Conservation (phyloP, 2,329 filamentous ascomycete genomes). For the Colletotrichum liriopes region DNA sequence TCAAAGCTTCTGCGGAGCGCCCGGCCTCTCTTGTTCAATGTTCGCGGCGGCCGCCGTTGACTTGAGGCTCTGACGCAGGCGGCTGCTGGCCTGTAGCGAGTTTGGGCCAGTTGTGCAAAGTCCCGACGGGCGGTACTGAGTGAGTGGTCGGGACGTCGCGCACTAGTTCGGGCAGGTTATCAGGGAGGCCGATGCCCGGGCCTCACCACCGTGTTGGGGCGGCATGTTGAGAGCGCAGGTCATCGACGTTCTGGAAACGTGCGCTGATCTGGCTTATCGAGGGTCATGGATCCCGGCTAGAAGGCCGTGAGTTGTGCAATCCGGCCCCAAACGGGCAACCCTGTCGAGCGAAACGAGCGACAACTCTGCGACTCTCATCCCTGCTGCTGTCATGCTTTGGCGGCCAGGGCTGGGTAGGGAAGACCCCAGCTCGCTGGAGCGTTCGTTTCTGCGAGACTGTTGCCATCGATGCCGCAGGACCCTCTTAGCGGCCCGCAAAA, state of each 20-base stretch:
- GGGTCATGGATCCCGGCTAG: conserved; percentile 13
- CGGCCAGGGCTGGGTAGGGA: conserved; percentile 6
- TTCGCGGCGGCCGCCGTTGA: conserved; percentile 18
- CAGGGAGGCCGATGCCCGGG: conserved; percentile 19
- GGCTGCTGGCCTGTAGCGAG: not conserved
- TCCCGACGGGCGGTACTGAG: not conserved
- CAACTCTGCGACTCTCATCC: conserved; percentile 25
- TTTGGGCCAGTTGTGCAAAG: conserved; percentile 1
- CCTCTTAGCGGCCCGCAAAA: conserved; percentile 16
- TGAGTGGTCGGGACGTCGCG: not conserved
- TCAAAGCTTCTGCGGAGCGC: conserved; percentile 18
- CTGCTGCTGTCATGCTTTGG: conserved; percentile 18
- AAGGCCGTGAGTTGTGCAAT: conserved; percentile 38
- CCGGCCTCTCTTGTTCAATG: conserved; percentile 13
- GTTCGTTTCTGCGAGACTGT: conserved; percentile 29
- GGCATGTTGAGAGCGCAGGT: conserved; percentile 5
- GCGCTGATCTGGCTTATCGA: conserved; percentile 27
- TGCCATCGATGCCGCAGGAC: conserved; percentile 22
- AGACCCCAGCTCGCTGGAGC: conserved; percentile 1
- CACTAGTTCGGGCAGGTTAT: not conserved
- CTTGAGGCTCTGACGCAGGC: conserved; percentile 27
- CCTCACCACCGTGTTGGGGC: conserved; percentile 9
- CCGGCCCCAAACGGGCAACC: conserved; percentile 31
- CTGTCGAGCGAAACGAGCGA: conserved; percentile 15
- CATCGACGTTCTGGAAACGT: conserved; percentile 26